A percentile compares a stretch with the other conserved stretches of the same genome.
Conservation (phyloP, 805 yeast species). For the Candida bentonensis region DNA sequence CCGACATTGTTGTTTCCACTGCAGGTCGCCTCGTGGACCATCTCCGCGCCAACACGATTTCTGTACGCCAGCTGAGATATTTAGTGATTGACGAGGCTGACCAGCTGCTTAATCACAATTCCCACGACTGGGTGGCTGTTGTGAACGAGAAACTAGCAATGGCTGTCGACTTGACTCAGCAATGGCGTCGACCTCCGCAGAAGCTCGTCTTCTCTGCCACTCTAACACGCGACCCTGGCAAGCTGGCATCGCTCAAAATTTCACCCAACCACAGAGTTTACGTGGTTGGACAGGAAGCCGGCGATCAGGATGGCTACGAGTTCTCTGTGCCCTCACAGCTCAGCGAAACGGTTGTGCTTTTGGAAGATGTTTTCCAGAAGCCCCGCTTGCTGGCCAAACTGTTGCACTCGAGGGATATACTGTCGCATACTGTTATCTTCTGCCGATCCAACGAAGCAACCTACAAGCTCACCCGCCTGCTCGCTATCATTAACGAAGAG, state of each 20-base stretch:
- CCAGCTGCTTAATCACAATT: constrained; percentile 81
- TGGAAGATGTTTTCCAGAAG: constrained; percentile 30
- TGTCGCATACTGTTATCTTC: constrained; percentile 39
- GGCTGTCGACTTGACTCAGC: constrained; percentile 5
- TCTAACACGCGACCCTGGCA: constrained; percentile 83
- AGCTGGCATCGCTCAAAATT: constrained; percentile 57
- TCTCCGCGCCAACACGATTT: constrained; percentile 27
- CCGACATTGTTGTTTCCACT: constrained; percentile 34
- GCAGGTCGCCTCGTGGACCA: constrained; percentile 82
- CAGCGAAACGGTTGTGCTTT: constrained; percentile 21
- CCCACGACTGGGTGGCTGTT: constrained; percentile 79
- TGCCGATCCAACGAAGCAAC: constrained; percentile 77
- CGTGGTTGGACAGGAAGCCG: constrained; percentile 47
- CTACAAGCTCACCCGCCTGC: constrained; percentile 56
- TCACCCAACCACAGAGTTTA: constrained; percentile 52
- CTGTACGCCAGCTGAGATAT: constrained; percentile 45
- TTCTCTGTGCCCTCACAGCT: constrained; percentile 25
- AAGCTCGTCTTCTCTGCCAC: constrained; percentile 86
- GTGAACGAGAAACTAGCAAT: constrained; percentile 14
- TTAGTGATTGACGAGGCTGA: constrained; percentile 89
- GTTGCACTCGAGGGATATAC: constrained; percentile 23
- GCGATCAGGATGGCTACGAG: constrained; percentile 14
- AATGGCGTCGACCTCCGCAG: constrained; percentile 31
- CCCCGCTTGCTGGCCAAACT: constrained; percentile 61
- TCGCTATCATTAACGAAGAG: constrained; percentile 28